A percentile compares a stretch with the other conserved stretches of the same genome.
Conservation (phyloP, 805 yeast species). For the Candida khao-thaluensis region DNA sequence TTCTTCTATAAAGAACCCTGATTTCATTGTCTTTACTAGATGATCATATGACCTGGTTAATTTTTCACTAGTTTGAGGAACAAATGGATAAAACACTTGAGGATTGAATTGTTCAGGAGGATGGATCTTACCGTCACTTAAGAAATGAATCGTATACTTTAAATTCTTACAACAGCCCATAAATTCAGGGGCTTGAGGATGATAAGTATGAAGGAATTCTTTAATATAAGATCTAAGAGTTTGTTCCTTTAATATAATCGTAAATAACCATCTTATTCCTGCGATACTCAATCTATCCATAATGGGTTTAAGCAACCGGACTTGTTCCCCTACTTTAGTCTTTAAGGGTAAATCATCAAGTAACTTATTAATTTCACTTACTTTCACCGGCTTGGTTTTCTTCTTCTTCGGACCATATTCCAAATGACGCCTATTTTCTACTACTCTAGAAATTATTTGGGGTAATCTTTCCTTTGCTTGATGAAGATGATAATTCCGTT, state of each 20-base stretch:
- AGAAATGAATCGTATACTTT: conserved; percentile 52
- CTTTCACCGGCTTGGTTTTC: conserved; percentile 30
- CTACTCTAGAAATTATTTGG: conserved; percentile 50
- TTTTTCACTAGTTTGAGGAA: conserved; percentile 73
- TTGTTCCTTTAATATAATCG: conserved; percentile 59
- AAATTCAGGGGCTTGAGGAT: conserved; percentile 71
- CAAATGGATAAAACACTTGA: conserved; percentile 54
- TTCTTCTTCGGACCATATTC: conserved; percentile 7
- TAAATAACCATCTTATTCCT: conserved; percentile 68
- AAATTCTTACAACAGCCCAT: conserved; percentile 66
- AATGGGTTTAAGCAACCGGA: conserved; percentile 47
- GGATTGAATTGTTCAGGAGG: conserved; percentile 40
- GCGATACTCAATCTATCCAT: conserved; percentile 53
- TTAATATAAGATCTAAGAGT: conserved; percentile 61
- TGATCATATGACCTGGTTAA: conserved; percentile 49
- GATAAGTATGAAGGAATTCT: conserved; percentile 62
- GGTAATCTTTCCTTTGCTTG: conserved; percentile 32
- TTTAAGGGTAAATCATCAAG: conserved; percentile 29
- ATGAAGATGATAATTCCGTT: conserved; percentile 34
- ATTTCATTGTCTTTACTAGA: conserved; percentile 34
- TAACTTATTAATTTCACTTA: conserved; percentile 28
- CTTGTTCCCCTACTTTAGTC: conserved; percentile 35
- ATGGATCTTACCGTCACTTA: conserved; percentile 48
- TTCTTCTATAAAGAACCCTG: conserved; percentile 71
- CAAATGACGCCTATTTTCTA: conserved; percentile 51